Percentiles rank a stretch among this genome's conserved stretches.
Conservation (phyloP, 768 basidiomycete species). For the Cytidiella melzeri region DNA sequence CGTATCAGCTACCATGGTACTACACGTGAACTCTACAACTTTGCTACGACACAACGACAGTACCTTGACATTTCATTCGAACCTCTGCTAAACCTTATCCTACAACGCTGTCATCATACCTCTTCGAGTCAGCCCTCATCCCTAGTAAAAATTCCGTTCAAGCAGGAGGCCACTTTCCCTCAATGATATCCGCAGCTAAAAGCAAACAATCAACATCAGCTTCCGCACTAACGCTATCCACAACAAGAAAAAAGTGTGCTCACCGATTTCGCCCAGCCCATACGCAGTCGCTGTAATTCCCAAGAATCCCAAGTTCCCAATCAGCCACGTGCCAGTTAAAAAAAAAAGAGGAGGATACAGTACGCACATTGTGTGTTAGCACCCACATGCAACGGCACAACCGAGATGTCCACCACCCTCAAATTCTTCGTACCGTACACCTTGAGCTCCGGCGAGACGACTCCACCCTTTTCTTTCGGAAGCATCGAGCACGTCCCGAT, state of each 20-base stretch:
- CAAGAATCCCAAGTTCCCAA: background rate
- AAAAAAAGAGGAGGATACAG: background rate
- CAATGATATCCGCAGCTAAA: slow-evolving; percentile 23
- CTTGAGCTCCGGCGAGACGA: slow-evolving; percentile 35
- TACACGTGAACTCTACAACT: no score
- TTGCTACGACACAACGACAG: no score
- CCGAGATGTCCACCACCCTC: slow-evolving; percentile 35
- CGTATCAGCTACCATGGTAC: no score
- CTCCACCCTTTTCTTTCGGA: slow-evolving; percentile 39
- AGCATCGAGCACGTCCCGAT: slow-evolving; percentile 48
- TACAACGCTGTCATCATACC: no score
- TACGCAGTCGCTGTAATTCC: background rate
- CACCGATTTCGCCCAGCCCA: background rate
- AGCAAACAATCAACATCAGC: background rate
- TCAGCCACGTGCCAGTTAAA: background rate
- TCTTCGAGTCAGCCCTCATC: no score
- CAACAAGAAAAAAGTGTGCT: background rate
- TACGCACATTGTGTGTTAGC: slow-evolving; percentile 28
- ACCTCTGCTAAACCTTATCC: no score
- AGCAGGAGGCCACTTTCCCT: slow-evolving; percentile 10
- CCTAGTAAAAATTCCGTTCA: no score
- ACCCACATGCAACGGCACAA: slow-evolving; percentile 33
- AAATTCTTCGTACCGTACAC: slow-evolving; percentile 39
- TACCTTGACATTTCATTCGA: no score
- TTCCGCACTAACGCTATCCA: slow-evolving; percentile 3